Evolutionary conservation across 2,329 filamentous ascomycete species (phyloP), one percentile per base, ranked within the genome.

Genomic region (Cladosporium austrohemisphaericum): DNA sequence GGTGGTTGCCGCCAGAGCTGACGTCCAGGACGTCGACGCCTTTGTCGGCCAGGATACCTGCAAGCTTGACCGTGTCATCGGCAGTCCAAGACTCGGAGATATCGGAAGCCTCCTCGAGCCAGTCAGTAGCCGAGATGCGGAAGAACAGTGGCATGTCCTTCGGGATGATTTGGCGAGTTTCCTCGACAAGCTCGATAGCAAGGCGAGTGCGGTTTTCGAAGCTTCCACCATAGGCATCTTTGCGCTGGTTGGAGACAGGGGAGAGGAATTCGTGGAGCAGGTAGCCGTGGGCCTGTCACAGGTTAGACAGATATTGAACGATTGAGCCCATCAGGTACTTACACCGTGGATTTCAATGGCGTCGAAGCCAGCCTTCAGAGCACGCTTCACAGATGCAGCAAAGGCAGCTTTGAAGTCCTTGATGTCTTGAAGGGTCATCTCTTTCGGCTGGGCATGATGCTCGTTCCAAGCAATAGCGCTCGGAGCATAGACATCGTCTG

Each of bases 21-120:
- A 95, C 81, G 65, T 96, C 91, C 23, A 95, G 76, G 13, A 95
- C 72, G 65, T 96, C 91, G 35, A 95, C 78, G 23, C 91, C 91
- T 10, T 77, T 73, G 0, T 77, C 79, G 0, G 87, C 85, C 1
- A 96, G 77, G 8, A 85, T 71, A 63, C 74, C 64, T 0, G 86
- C 84, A 1, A 93, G 76, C 41, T 73, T 72, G 23, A 81, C 73
- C 0, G 81, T 83, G 48, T 92, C 77, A 13, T 81, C 76, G 2
- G 80, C 57, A 0, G 77, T 85, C 87, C 88, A 93, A 59, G 77
- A 80, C 56, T 83, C 77, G 9, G 74, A 70, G 16, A 74, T 65
- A 28, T 73, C 75, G 1, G 71, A 71, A 41, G 77, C 74, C 52
- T 77, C 72, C 52, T 89, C 83, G 0, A 91, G 75, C 84, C 85